phyloP scores from a whole-genome alignment of 345 rosid species.

The Linum tenue region DNA sequence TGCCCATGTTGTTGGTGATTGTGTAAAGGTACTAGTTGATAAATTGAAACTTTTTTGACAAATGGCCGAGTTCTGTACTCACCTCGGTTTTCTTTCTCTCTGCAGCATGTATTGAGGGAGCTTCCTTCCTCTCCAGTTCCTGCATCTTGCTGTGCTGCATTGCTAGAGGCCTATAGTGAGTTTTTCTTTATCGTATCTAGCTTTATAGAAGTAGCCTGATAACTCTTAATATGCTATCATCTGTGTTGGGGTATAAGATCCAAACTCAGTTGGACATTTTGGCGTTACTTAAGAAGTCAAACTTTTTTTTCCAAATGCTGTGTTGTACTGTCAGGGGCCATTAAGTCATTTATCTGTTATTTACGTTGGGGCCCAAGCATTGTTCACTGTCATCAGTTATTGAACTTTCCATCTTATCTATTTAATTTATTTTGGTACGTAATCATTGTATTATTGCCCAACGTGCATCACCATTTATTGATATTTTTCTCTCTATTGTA shows the following conservation, averaged over 20 bases:
- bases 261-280: too few species aligned
- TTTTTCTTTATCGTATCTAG: slow-evolving; percentile 16
- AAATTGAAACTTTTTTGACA: slow-evolving; percentile 10
- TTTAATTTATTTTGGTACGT: neutral
- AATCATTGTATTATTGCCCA: neutral
- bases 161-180: slow-evolving; percentile 95
- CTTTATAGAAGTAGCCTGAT: neutral
- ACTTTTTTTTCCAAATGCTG: too few species aligned
- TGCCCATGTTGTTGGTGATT: slow-evolving; percentile 97
- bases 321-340: too few species aligned
- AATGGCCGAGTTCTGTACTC: slow-evolving; percentile 16
- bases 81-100: slow-evolving; percentile 18
- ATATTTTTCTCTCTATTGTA: slow-evolving; percentile 5
- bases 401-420: neutral
- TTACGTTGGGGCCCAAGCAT: too few species aligned
- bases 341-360: too few species aligned
- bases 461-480: neutral
- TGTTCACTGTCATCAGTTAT: neutral
- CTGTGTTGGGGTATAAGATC: neutral
- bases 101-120: slow-evolving; percentile 94
- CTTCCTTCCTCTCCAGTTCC: slow-evolving; percentile 98
- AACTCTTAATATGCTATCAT: neutral
- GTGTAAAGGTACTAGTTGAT: slow-evolving; percentile 65
- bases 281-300: too few species aligned
- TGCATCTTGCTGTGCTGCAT: slow-evolving; percentile 91